These are phyloP conservation scores for Neurospora tetrasperma DNA, from an alignment of 495 filamentous ascomycete genomes.

Conservation along the genomic window DNA sequence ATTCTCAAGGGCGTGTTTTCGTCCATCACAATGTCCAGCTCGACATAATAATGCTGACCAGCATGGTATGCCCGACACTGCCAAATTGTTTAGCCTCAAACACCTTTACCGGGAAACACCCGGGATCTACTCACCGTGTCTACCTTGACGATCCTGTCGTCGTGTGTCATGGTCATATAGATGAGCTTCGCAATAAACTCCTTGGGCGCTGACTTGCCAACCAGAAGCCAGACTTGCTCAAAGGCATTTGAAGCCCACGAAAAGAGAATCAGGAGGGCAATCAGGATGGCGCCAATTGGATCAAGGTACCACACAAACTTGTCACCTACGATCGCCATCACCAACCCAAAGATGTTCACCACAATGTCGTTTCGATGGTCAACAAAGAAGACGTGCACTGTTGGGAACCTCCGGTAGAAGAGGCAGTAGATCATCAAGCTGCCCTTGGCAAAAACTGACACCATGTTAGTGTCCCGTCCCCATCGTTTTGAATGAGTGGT, in stretches of 20 bases:
- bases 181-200: conserved; percentile 48
- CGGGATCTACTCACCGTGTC: conserved; percentile 31
- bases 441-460: conserved; percentile 35
- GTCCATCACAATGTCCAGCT: conserved; percentile 50
- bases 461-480: conserved; percentile 2
- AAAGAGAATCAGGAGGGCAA: conserved; percentile 43
- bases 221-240: conserved; percentile 46
- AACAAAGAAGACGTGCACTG: conserved; percentile 44
- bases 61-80: conserved; percentile 45
- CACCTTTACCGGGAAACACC: neutral
- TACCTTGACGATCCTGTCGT: conserved; percentile 41
- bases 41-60: conserved; percentile 46
- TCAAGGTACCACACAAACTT: conserved; percentile 46
- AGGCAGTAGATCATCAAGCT: conserved; percentile 44
- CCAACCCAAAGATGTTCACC: conserved; percentile 44
- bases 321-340: conserved; percentile 44
- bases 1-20: conserved; percentile 37
- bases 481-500: too few species aligned
- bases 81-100: neutral
- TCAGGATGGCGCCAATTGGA: conserved; percentile 45
- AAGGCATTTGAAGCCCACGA: conserved; percentile 47
- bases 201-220: conserved; percentile 43
- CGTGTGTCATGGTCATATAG: conserved; percentile 46
- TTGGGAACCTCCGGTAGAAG: conserved; percentile 39
- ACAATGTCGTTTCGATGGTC: conserved; percentile 49